A percentile compares a stretch with the other conserved stretches of the same genome.
Evolutionary conservation across 768 basidiomycete genomes (phyloP).

Genomic region (Russula olivacea): DNA sequence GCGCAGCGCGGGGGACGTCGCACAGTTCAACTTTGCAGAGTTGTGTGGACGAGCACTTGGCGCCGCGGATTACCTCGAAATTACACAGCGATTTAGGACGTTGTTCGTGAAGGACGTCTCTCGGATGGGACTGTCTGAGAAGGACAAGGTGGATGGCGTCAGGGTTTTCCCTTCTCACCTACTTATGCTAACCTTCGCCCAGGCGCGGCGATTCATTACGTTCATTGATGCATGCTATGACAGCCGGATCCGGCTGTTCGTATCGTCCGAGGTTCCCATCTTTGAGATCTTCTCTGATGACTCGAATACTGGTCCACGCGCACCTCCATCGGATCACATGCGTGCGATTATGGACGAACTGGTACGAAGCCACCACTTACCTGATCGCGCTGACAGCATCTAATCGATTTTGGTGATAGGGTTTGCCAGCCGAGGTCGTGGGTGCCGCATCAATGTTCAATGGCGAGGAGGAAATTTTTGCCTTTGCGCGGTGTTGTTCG

Average conservation of each 20-base stretch:
- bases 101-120: conserved; percentile 85
- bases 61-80: conserved; percentile 93
- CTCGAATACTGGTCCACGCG: conserved; percentile 31
- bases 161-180: background rate
- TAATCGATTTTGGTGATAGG: conserved; percentile 40
- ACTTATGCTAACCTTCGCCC: conserved; percentile 5
- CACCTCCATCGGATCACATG: conserved; percentile 73
- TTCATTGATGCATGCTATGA: conserved; percentile 97
- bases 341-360: conserved; percentile 92
- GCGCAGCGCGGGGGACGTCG: conserved; percentile 71
- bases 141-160: conserved; percentile 64
- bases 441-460: conserved; percentile 87
- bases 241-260: conserved; percentile 88
- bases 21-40: conserved; percentile 79
- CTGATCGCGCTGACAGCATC: background rate
- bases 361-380: conserved; percentile 35
- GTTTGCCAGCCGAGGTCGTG: conserved; percentile 67
- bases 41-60: conserved; percentile 86
- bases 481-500: conserved; percentile 91
- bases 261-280: conserved; percentile 89
- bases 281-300: conserved; percentile 85
- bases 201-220: conserved; percentile 95
- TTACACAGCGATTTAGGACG: conserved; percentile 82
- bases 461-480: conserved; percentile 96
- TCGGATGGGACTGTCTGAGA: conserved; percentile 78